Conservation (phyloP, 345 rosid species). For the Cardamine chenopodiifolia region DNA sequence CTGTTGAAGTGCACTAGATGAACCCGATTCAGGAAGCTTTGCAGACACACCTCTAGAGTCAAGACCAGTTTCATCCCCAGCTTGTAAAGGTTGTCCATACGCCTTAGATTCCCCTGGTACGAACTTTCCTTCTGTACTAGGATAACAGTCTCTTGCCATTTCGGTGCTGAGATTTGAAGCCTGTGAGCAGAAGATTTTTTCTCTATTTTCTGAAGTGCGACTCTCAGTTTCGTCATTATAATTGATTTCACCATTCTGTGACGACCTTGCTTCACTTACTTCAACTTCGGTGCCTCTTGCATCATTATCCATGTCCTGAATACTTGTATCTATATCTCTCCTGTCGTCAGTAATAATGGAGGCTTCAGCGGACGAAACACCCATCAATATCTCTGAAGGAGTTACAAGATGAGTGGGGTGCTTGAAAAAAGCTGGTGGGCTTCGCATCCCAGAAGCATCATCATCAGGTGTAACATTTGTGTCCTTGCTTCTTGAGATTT, state of each 20-base stretch:
- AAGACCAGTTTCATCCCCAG: conserved; percentile 48
- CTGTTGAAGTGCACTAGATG: conserved; percentile 45
- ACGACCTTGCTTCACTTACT: conserved; percentile 57
- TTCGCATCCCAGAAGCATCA: conserved; percentile 51
- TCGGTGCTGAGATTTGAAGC: conserved; percentile 66
- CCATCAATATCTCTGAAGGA: conserved; percentile 77
- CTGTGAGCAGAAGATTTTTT: conserved; percentile 64
- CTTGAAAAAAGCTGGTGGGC: conserved; percentile 55
- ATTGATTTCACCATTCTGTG: conserved; percentile 52
- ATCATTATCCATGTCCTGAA: conserved; percentile 56
- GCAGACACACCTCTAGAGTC: conserved; percentile 50
- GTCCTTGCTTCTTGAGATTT: conserved; percentile 53
- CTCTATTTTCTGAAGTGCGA: conserved; percentile 50
- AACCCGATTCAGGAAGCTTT: conserved; percentile 51
- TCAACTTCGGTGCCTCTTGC: conserved; percentile 51
- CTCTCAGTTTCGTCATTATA: conserved; percentile 46
- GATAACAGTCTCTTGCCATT: conserved; percentile 59
- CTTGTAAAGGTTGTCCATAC: conserved; percentile 43
- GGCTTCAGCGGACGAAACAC: conserved; percentile 60
- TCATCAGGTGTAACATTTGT: conserved; percentile 51
- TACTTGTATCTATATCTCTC: conserved; percentile 50
- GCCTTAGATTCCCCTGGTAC: conserved; percentile 47
- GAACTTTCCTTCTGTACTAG: conserved; percentile 48
- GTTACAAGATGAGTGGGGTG: conserved; percentile 87
- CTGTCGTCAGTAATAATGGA: conserved; percentile 48